These are phyloP conservation scores for Cichorium intybus DNA, from an alignment of 140 eudicot species.

Conservation along the genomic window DNA sequence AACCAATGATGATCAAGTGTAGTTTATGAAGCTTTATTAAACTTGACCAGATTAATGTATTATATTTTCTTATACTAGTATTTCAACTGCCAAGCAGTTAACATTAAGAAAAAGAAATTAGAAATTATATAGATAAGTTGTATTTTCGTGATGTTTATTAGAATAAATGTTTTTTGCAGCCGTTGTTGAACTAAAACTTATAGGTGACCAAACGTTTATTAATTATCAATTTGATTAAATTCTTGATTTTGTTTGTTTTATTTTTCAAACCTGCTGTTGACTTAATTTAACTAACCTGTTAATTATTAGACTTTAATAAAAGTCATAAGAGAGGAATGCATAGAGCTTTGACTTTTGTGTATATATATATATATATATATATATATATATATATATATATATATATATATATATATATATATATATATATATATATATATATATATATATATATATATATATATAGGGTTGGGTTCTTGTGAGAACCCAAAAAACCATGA, in stretches of 20 bases:
- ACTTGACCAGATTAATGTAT: background rate
- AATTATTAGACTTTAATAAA: background rate
- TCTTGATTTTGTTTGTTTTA: background rate
- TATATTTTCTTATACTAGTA: background rate
- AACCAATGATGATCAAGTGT: conserved; percentile 9
- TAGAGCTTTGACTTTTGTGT: background rate
- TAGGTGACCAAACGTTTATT: background rate
- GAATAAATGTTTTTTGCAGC: background rate
- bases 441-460: too few relatives aligned
- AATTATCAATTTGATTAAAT: background rate
- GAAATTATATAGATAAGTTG: background rate
- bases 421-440: too few relatives aligned
- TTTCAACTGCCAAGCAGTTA: background rate
- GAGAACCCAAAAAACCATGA: too few relatives aligned
- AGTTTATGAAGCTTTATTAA: conserved; percentile 6
- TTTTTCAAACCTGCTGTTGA: background rate
- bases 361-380: too few relatives aligned
- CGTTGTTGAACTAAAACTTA: background rate
- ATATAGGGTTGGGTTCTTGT: too few relatives aligned
- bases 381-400: too few relatives aligned
- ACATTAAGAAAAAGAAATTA: background rate
- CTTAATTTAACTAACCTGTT: background rate
- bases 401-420: too few relatives aligned
- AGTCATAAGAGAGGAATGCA: background rate
- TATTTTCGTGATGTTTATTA: background rate